Conservation (phyloP, 169 alveolate genomes). For the Fabrea salina region DNA sequence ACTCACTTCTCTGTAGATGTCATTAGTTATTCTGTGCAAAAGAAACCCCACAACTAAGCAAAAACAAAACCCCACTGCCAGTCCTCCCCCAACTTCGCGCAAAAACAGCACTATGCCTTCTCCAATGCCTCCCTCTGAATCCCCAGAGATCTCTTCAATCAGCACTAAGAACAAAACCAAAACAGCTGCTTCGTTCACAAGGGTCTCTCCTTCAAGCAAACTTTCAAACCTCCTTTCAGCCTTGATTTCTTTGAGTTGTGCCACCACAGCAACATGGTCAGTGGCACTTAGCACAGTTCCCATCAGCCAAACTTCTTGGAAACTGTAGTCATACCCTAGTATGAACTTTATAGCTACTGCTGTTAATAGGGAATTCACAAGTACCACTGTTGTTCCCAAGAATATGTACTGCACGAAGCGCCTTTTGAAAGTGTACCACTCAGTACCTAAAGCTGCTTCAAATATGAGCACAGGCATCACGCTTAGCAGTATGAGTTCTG, state of each 20-base stretch:
- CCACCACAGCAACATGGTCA: slow-evolving; percentile 78
- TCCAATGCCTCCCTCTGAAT: slow-evolving; percentile 46
- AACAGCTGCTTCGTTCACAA: slow-evolving; percentile 68
- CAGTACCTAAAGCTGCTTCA: slow-evolving; percentile 55
- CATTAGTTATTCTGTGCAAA: slow-evolving; percentile 54
- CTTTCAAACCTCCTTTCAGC: slow-evolving; percentile 50
- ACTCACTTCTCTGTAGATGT: slow-evolving; percentile 49
- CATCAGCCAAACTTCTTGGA: slow-evolving; percentile 56
- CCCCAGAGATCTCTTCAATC: slow-evolving; percentile 35
- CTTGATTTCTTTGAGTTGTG: slow-evolving; percentile 61
- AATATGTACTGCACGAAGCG: slow-evolving; percentile 35
- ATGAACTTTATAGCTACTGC: slow-evolving; percentile 51
- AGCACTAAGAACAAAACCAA: slow-evolving; percentile 55
- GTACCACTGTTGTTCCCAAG: slow-evolving; percentile 54
- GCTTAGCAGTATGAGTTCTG: slow-evolving; percentile 36
- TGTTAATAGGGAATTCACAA: slow-evolving; percentile 42
- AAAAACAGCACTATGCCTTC: slow-evolving; percentile 42
- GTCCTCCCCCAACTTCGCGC: slow-evolving; percentile 39
- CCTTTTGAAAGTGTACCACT: slow-evolving; percentile 53
- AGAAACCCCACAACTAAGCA: slow-evolving; percentile 34
- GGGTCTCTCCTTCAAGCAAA: slow-evolving; percentile 60
- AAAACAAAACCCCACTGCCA: slow-evolving; percentile 36
- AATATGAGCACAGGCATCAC: slow-evolving; percentile 56
- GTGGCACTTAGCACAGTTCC: slow-evolving; percentile 72
- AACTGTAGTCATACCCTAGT: slow-evolving; percentile 50